Evolutionary conservation across 179 eudicot genomes (phyloP).

Genomic region (Silene vulgaris): DNA sequence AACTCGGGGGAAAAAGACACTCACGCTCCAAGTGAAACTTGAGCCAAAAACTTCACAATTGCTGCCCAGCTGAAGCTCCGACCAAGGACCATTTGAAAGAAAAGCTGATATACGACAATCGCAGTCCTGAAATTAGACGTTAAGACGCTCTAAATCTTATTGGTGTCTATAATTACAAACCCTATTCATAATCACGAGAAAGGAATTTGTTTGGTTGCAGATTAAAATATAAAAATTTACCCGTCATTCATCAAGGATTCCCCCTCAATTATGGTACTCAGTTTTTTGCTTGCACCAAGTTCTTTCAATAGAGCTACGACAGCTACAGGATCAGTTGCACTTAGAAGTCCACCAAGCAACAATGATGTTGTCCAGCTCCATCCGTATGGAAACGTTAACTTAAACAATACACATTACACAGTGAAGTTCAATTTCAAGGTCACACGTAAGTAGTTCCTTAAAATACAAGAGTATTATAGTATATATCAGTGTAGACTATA

Average conservation of each 20-base stretch:
- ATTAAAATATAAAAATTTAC: conserved; percentile 33
- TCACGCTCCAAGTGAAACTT: conserved; percentile 93
- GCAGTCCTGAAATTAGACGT: conserved; percentile 61
- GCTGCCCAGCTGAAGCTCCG: conserved; percentile 55
- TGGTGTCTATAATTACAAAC: not conserved
- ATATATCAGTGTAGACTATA: not conserved
- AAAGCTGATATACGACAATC: conserved; percentile 88
- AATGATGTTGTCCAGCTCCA: conserved; percentile 90
- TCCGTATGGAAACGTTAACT: conserved; percentile 78
- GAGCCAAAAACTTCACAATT: conserved; percentile 50
- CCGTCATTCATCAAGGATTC: conserved; percentile 99
- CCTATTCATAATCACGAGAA: not conserved
- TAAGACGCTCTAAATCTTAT: not conserved
- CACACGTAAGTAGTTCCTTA: not conserved
- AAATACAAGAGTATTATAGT: not conserved
- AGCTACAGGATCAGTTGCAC: conserved; percentile 99
- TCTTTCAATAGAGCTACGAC: conserved; percentile 93
- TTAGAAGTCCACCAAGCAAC: conserved; percentile 91
- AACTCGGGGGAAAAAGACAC: conserved; percentile 25
- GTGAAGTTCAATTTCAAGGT: conserved; percentile 11
- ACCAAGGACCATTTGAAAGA: conserved; percentile 69
- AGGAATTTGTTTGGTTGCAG: not conserved
- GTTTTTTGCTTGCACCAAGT: conserved; percentile 96
- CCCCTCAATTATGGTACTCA: conserved; percentile 92
- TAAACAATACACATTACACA: conserved; percentile 18